phyloP scores from a whole-genome alignment of 2,329 filamentous ascomycete genomes.

The Zymoseptoria crescenta region DNA sequence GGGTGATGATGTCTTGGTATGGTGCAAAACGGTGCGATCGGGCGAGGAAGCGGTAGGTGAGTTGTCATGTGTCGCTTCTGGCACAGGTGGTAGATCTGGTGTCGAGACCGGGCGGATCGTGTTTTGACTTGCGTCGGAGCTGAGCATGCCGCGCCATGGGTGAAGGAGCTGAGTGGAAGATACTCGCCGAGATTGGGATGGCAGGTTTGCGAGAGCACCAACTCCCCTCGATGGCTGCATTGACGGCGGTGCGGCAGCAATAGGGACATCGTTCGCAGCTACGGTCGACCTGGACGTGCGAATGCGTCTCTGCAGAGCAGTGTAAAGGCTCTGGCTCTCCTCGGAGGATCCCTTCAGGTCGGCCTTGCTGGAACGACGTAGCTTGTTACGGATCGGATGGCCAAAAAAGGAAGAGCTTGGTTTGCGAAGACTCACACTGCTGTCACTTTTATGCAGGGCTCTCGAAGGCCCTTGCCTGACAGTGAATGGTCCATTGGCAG shows the following conservation, averaged over 20 bases:
- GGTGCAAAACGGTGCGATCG: constrained; percentile 7
- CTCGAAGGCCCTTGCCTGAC: neutral
- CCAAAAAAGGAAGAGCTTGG: constrained; percentile 24
- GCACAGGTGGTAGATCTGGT: constrained; percentile 19
- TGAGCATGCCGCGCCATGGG: neutral
- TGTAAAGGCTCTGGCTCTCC: constrained; percentile 55
- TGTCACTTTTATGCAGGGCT: constrained; percentile 11
- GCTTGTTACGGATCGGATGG: constrained; percentile 21
- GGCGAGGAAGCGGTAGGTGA: neutral
- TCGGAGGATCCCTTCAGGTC: constrained; percentile 29
- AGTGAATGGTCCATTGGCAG: constrained; percentile 16
- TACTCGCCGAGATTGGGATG: neutral
- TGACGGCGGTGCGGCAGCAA: neutral
- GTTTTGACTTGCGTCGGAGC: constrained; percentile 5
- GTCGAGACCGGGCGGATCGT: constrained; percentile 22
- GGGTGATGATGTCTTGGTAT: constrained; percentile 1
- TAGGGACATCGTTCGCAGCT: constrained; percentile 1
- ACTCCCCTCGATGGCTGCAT: neutral
- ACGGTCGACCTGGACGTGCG: constrained; percentile 28
- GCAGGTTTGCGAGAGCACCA: neutral
- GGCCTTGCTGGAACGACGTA: constrained; percentile 23
- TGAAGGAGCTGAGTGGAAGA: constrained; percentile 10
- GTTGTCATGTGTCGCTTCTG: neutral
- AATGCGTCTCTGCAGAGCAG: constrained; percentile 48
- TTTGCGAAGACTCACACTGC: constrained; percentile 19